phyloP scores from a whole-genome alignment of 306 rosid species.

The Quercus dentata region DNA sequence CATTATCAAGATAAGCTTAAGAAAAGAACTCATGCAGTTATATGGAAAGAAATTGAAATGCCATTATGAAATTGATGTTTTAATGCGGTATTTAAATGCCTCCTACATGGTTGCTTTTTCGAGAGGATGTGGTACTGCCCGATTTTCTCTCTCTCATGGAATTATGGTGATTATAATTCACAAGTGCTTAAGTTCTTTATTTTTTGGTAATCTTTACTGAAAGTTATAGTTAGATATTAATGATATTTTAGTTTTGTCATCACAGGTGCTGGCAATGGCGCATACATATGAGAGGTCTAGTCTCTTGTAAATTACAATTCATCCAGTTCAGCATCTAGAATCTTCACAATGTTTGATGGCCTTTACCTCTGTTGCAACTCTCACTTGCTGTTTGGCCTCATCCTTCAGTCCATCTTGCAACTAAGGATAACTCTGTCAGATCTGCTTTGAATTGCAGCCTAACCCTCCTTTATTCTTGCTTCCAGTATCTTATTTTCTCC shows the following conservation, averaged over 20 bases:
- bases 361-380: neutral
- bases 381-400: neutral
- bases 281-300: neutral
- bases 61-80: neutral
- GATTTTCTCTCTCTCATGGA: neutral
- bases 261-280: slow-evolving; percentile 21
- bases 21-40: neutral
- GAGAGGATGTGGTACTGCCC: neutral
- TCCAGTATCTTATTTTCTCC: neutral
- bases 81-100: neutral
- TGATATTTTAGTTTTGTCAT: slow-evolving; percentile 21
- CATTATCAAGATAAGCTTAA: neutral
- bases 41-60: neutral
- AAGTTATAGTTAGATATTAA: too few species aligned
- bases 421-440: slow-evolving; percentile 5
- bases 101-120: neutral
- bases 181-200: too few species aligned
- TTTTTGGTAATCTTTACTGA: too few species aligned
- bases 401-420: slow-evolving; percentile 1
- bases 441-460: neutral
- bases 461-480: neutral
- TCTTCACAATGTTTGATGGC: neutral
- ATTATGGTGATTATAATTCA: neutral
- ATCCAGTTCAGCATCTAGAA: neutral
- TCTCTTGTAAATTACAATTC: neutral